phyloP scores from a whole-genome alignment of 441 rosid genomes.

The Capsella rubella region DNA sequence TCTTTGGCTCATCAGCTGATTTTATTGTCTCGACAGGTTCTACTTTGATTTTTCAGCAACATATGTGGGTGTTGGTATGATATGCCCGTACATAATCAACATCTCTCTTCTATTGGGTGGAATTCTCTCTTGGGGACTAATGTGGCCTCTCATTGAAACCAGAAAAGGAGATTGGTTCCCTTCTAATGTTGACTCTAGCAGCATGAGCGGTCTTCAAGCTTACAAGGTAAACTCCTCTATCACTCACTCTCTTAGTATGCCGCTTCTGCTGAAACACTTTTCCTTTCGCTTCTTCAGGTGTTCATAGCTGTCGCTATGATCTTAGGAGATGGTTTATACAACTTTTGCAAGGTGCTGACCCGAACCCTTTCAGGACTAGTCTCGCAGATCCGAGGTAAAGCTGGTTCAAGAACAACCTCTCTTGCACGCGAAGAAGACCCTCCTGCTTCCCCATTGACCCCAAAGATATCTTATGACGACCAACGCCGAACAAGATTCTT shows the following conservation, averaged over 20 bases:
- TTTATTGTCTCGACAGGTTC: slow-evolving; percentile 52
- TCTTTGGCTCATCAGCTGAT: slow-evolving; percentile 4
- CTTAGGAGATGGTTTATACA: slow-evolving; percentile 75
- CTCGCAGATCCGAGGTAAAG: slow-evolving; percentile 38
- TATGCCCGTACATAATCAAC: slow-evolving; percentile 87
- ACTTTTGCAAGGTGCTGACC: slow-evolving; percentile 56
- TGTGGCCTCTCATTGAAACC: slow-evolving; percentile 80
- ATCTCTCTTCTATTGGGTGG: slow-evolving; percentile 83
- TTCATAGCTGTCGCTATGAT: slow-evolving; percentile 76
- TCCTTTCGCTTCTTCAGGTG: slow-evolving; percentile 48
- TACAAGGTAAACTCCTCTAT: slow-evolving; percentile 58
- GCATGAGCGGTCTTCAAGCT: slow-evolving; percentile 82
- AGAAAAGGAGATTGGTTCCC: slow-evolving; percentile 80
- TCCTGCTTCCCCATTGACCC: slow-evolving; percentile 30
- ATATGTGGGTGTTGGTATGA: slow-evolving; percentile 93
- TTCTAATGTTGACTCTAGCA: slow-evolving; percentile 48
- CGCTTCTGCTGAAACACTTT: neutral
- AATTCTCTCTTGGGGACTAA: slow-evolving; percentile 78
- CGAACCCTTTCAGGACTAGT: slow-evolving; percentile 50
- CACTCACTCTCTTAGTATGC: slow-evolving; percentile 2
- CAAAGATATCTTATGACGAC: slow-evolving; percentile 51
- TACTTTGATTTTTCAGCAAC: slow-evolving; percentile 93
- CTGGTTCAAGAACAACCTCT: slow-evolving; percentile 32
- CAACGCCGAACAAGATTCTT: slow-evolving; percentile 62
- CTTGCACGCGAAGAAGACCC: slow-evolving; percentile 35